Percentiles rank a stretch among this genome's conserved stretches.
Evolutionary conservation across 208 protist species (phyloP).

Genomic region (Strigomonas culicis): DNA sequence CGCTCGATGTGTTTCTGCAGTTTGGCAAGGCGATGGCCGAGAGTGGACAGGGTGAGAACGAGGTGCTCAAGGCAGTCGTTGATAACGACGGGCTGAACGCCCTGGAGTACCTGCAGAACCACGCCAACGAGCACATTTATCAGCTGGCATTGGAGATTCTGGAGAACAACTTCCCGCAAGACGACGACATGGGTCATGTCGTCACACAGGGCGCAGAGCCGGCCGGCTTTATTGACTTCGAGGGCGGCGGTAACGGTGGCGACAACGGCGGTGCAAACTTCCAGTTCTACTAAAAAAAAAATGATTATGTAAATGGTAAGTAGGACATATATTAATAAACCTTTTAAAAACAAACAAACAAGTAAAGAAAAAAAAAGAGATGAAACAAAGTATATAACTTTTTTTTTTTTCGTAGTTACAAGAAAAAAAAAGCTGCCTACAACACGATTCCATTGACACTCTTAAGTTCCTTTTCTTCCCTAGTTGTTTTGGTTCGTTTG

Average conservation of each 20-base stretch:
- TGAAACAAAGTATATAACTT: not conserved
- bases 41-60: conserved; percentile 38
- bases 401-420: conserved; percentile 1
- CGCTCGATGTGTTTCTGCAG: conserved; percentile 94
- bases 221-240: not conserved
- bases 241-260: not conserved
- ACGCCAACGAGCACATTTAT: conserved; percentile 94
- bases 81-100: conserved; percentile 93
- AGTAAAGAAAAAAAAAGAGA: not conserved
- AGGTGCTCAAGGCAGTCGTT: conserved; percentile 76
- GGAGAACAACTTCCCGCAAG: conserved; percentile 81
- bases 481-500: not conserved
- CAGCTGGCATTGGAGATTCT: conserved; percentile 91
- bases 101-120: conserved; percentile 94
- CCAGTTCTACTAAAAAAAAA: conserved; percentile 5
- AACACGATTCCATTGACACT: not conserved
- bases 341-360: not conserved
- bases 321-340: not conserved
- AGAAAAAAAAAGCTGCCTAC: not conserved
- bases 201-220: conserved; percentile 14
- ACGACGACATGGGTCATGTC: conserved; percentile 32
- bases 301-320: not conserved
- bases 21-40: conserved; percentile 52
- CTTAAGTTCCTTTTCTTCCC: not conserved
- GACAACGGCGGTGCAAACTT: not conserved